Conservation (phyloP, 1,139 yeast species). For the Saccharomyces pastorianus region DNA sequence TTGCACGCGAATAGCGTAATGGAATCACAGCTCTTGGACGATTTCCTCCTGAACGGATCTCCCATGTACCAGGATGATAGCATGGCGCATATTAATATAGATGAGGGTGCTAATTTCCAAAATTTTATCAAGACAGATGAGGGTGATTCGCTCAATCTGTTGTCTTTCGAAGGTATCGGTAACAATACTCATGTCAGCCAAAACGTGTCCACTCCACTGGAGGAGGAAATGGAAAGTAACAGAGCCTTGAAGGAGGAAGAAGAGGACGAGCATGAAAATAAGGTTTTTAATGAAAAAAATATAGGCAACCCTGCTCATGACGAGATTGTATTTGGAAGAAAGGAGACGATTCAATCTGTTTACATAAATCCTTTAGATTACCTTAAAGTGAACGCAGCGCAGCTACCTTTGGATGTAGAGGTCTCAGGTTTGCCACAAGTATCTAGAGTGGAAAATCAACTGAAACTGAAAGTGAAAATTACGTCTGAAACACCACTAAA, state of each 20-base stretch:
- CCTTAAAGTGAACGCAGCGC: conserved; percentile 28
- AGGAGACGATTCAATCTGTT: conserved; percentile 16
- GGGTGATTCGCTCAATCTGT: neutral
- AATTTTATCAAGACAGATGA: neutral
- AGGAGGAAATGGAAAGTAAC: neutral
- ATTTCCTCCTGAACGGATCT: neutral
- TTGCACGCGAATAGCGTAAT: neutral
- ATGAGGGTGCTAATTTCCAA: neutral
- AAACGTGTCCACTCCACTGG: neutral
- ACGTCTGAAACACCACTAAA: conserved; percentile 44
- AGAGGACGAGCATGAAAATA: neutral
- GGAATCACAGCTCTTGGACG: neutral
- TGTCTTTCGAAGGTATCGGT: neutral
- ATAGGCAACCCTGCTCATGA: conserved; percentile 19
- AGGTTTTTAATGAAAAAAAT: neutral
- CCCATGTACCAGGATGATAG: neutral
- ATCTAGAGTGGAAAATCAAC: conserved; percentile 93
- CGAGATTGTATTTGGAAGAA: conserved; percentile 23
- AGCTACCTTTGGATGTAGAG: conserved; percentile 51
- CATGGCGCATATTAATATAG: neutral
- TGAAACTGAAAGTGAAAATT: conserved; percentile 60
- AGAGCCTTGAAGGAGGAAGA: neutral
- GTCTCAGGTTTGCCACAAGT: conserved; percentile 62
- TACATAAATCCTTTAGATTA: conserved; percentile 17
- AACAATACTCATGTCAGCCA: neutral